Evolutionary conservation across 148 eudicot species (phyloP).

Genomic region (Chenopodium suecicum): DNA sequence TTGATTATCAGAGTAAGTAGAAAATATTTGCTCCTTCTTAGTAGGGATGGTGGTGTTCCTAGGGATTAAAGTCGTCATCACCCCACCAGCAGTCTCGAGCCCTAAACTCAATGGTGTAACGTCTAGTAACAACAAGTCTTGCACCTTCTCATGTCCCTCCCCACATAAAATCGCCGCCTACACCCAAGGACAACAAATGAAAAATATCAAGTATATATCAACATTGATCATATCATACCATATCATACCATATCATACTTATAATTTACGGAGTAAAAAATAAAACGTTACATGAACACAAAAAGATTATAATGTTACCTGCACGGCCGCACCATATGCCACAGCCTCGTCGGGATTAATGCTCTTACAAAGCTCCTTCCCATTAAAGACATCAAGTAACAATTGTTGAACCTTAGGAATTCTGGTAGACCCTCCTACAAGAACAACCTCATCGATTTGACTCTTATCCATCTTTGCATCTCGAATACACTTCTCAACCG

Average conservation of each 20-base stretch:
- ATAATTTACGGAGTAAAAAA: no score
- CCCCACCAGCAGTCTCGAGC: constrained; percentile 28
- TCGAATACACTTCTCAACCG: constrained; percentile 23
- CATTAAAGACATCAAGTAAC: constrained; percentile 23
- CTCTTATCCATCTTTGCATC: constrained; percentile 26
- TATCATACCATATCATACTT: no score
- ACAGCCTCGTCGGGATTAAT: constrained; percentile 29
- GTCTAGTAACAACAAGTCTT: constrained; percentile 19
- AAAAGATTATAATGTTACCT: neutral
- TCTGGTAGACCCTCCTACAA: constrained; percentile 24
- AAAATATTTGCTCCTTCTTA: constrained; percentile 28
- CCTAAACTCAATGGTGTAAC: constrained; percentile 21
- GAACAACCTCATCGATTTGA: constrained; percentile 10
- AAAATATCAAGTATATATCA: no score
- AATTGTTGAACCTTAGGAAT: constrained; percentile 28
- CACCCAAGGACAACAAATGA: no score
- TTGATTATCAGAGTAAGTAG: constrained; percentile 24
- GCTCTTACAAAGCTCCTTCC: constrained; percentile 29
- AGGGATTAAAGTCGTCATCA: constrained; percentile 19
- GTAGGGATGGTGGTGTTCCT: constrained; percentile 24
- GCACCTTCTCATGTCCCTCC: constrained; percentile 29
- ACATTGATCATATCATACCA: no score
- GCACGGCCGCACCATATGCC: constrained; percentile 27
- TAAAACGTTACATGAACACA: no score
- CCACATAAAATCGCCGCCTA: constrained; percentile 22